These are phyloP conservation scores for Spongispora temasekensis DNA, from an alignment of 1,284 basidiomycete genomes.

Conservation along the genomic window DNA sequence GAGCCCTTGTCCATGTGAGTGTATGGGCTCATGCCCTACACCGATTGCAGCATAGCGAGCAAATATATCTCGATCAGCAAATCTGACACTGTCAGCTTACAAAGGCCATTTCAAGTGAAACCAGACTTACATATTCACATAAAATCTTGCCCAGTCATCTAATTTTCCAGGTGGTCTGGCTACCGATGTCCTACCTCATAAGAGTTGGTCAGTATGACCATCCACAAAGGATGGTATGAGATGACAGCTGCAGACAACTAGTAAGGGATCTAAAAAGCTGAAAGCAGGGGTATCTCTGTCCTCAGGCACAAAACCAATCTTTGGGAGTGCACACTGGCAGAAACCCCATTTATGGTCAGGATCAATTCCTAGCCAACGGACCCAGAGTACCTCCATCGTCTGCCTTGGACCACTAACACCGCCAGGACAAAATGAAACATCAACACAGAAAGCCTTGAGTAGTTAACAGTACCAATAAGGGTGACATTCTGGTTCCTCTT, in stretches of 20 bases:
- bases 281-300: constrained; percentile 1
- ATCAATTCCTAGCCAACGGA: constrained; percentile 13
- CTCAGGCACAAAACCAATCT: constrained; percentile 14
- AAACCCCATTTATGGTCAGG: constrained; percentile 7
- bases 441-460: background rate
- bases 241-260: constrained; percentile 13
- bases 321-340: constrained; percentile 7
- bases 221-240: constrained; percentile 14
- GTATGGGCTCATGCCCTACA: background rate
- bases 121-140: background rate
- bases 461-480: constrained; percentile 22
- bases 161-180: background rate
- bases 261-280: constrained; percentile 14
- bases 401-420: background rate
- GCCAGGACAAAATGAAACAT: background rate
- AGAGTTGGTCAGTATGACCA: constrained; percentile 2
- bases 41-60: background rate
- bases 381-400: constrained; percentile 11
- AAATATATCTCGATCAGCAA: background rate
- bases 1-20: background rate
- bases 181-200: background rate
- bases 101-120: background rate
- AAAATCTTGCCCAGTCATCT: background rate
- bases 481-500: constrained; percentile 18
- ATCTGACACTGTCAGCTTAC: background rate